These are phyloP conservation scores for Sporothrix pallida DNA, from an alignment of 2,329 filamentous ascomycete genomes.

Conservation along the genomic window DNA sequence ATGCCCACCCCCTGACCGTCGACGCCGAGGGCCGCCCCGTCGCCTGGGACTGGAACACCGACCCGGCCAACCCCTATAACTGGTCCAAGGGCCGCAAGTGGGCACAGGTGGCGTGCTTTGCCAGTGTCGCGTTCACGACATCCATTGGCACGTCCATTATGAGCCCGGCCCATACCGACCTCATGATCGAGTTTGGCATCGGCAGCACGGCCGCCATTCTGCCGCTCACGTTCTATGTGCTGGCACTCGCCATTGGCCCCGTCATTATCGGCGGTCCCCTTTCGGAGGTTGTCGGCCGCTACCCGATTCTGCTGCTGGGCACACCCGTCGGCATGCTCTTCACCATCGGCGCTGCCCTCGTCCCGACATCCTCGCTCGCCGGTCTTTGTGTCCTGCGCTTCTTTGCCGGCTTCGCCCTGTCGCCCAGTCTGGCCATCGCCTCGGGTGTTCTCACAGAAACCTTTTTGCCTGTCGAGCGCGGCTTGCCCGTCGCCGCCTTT, in stretches of 20 bases:
- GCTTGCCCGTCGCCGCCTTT: constrained; percentile 52
- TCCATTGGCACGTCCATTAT: constrained; percentile 62
- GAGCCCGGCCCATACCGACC: constrained; percentile 52
- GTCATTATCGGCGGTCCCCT: constrained; percentile 63
- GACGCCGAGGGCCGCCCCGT: constrained; percentile 24
- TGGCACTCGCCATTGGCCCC: constrained; percentile 66
- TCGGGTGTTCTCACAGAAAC: constrained; percentile 58
- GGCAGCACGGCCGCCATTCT: constrained; percentile 62
- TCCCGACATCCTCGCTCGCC: constrained; percentile 51
- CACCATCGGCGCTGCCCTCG: constrained; percentile 60
- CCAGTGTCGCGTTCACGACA: constrained; percentile 52
- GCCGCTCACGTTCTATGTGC: constrained; percentile 63
- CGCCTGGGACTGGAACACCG: constrained; percentile 46
- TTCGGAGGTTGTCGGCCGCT: constrained; percentile 63
- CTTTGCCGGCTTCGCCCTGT: constrained; percentile 59
- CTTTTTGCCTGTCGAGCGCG: constrained; percentile 51
- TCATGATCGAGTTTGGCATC: constrained; percentile 61
- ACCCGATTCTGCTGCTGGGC: constrained; percentile 56
- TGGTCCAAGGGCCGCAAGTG: constrained; percentile 54
- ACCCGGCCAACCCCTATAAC: constrained; percentile 57
- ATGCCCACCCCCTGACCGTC: constrained; percentile 1
- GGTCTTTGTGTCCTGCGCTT: constrained; percentile 61
- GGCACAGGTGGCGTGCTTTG: constrained; percentile 48
- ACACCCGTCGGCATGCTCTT: constrained; percentile 60
- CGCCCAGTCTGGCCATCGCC: constrained; percentile 56